Conservation (phyloP, 2,329 filamentous ascomycete genomes). For the Ophioceras dolichostomum region DNA sequence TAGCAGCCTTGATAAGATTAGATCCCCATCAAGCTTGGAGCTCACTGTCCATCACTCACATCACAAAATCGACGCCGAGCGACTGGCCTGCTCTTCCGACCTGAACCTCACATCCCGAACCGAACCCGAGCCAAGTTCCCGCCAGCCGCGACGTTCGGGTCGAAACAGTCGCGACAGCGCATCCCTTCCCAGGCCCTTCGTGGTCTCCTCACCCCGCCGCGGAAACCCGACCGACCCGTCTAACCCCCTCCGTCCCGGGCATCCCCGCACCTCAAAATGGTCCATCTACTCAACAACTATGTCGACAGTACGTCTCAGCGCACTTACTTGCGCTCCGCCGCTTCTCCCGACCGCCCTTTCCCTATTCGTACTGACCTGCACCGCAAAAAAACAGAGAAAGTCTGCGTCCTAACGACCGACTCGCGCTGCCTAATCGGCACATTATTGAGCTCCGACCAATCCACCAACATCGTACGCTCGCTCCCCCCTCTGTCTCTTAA, state of each 20-base stretch:
- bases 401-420: slow-evolving; percentile 84
- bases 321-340: neutral
- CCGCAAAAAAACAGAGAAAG: slow-evolving; percentile 53
- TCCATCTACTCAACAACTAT: slow-evolving; percentile 16
- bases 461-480: slow-evolving; percentile 66
- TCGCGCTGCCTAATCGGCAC: slow-evolving; percentile 77
- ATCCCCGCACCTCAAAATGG: too few species aligned
- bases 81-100: neutral
- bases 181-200: neutral
- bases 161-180: too few species aligned
- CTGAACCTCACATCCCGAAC: neutral
- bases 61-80: neutral
- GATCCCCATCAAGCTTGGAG: too few species aligned
- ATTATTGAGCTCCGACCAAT: slow-evolving; percentile 76
- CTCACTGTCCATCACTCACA: neutral
- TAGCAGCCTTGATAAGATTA: too few species aligned
- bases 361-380: neutral
- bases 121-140: too few species aligned
- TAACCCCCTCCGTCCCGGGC: too few species aligned
- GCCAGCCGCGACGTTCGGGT: neutral
- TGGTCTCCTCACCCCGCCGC: neutral
- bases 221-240: neutral
- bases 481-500: neutral
- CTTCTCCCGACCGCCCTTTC: neutral
- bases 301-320: slow-evolving; percentile 18